phyloP scores from a whole-genome alignment of 1,139 yeast genomes.

The Suhomyces panamericanus region DNA sequence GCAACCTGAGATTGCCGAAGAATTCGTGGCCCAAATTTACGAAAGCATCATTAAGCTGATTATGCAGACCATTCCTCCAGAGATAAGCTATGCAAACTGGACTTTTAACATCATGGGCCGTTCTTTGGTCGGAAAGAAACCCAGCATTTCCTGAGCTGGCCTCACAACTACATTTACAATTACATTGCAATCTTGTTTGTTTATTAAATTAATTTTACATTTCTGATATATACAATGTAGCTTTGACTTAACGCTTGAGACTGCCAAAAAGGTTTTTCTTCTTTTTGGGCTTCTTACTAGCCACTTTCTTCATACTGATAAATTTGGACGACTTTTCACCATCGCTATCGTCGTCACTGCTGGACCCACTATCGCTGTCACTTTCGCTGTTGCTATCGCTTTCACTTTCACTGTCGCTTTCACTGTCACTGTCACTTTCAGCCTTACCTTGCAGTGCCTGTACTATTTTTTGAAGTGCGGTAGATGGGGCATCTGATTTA shows the following conservation, averaged over 20 bases:
- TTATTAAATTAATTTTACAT: neutral
- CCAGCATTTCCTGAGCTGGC: slow-evolving; percentile 6
- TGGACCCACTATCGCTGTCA: slow-evolving; percentile 17
- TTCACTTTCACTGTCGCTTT: slow-evolving; percentile 12
- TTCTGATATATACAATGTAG: neutral
- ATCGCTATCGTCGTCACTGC: slow-evolving; percentile 14
- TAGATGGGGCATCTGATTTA: slow-evolving; percentile 1
- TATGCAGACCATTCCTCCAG: slow-evolving; percentile 20
- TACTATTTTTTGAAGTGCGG: no score
- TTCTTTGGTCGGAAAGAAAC: slow-evolving; percentile 15
- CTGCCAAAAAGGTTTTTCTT: slow-evolving; percentile 15
- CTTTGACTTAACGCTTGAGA: slow-evolving; percentile 11
- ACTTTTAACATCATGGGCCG: slow-evolving; percentile 20
- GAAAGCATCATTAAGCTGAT: slow-evolving; percentile 33
- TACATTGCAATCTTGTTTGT: neutral
- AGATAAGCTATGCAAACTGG: slow-evolving; percentile 18
- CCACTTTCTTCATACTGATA: slow-evolving; percentile 16
- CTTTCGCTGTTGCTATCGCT: slow-evolving; percentile 19
- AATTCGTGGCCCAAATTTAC: slow-evolving; percentile 37
- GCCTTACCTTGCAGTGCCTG: neutral
- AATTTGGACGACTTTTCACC: slow-evolving; percentile 18
- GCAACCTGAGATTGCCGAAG: slow-evolving; percentile 39
- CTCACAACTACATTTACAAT: neutral
- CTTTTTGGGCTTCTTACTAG: slow-evolving; percentile 11
- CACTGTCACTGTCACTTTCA: slow-evolving; percentile 6